Percentiles rank a stretch among this genome's conserved stretches.
These are phyloP conservation scores for Leccinum subtestaceum DNA, from an alignment of 768 basidiomycete species.

Conservation along the genomic window DNA sequence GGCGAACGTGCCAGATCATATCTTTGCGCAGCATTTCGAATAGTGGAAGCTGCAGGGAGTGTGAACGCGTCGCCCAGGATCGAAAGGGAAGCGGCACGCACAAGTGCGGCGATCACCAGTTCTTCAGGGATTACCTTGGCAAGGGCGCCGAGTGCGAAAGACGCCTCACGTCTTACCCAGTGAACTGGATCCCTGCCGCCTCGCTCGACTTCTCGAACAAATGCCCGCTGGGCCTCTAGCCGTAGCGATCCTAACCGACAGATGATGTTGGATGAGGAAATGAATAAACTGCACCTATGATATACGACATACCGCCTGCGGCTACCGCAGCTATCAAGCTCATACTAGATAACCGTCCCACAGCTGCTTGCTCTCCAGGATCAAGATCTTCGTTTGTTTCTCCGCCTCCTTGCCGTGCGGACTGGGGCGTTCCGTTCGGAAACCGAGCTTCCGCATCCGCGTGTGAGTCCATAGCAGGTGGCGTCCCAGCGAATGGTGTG, in stretches of 20 bases:
- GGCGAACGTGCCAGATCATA: constrained; percentile 76
- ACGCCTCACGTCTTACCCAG: constrained; percentile 83
- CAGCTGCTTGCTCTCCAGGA: constrained; percentile 66
- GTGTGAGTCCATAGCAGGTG: constrained; percentile 8
- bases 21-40: constrained; percentile 72
- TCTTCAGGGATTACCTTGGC: constrained; percentile 85
- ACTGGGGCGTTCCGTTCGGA: constrained; percentile 12
- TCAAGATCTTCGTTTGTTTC: constrained; percentile 41
- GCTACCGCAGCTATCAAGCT: constrained; percentile 87
- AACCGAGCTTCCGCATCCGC: constrained; percentile 8
- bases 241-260: constrained; percentile 47
- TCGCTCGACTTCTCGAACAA: constrained; percentile 73
- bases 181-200: constrained; percentile 63
- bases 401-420: constrained; percentile 15
- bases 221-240: constrained; percentile 55
- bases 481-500: constrained; percentile 3
- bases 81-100: constrained; percentile 31
- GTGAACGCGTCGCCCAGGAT: constrained; percentile 4
- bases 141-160: constrained; percentile 83
- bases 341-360: constrained; percentile 90
- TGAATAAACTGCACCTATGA: constrained; percentile 1
- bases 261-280: constrained; percentile 5
- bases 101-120: constrained; percentile 61
- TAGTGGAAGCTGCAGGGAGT: constrained; percentile 62
- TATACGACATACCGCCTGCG: constrained; percentile 58